Conservation (phyloP, 2,329 filamentous ascomycete species). For the Botrytis fabae region DNA sequence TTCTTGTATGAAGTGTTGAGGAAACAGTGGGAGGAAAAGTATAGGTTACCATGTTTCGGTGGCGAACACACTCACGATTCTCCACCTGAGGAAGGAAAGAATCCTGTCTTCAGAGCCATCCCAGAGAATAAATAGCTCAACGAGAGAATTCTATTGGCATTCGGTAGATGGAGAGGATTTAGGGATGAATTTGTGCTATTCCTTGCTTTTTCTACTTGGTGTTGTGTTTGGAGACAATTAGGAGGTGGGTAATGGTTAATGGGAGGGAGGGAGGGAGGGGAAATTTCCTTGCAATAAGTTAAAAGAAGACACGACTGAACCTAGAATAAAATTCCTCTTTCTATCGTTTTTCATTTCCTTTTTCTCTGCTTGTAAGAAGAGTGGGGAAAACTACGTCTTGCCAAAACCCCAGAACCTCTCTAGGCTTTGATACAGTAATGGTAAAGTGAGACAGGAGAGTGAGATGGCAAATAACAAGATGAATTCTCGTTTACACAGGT, state of each 20-base stretch:
- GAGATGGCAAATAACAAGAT: not conserved
- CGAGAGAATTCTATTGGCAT: not conserved
- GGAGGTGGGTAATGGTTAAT: not conserved
- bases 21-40: slow-evolving; percentile 70
- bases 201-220: slow-evolving; percentile 9
- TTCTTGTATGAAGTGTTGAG: slow-evolving; percentile 88
- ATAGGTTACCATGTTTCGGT: slow-evolving; percentile 41
- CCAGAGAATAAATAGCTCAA: slow-evolving; percentile 4
- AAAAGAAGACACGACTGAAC: not conserved
- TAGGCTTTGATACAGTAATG: too few species aligned
- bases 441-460: not conserved
- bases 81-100: slow-evolving; percentile 22
- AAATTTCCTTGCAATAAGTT: not conserved
- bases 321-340: slow-evolving; percentile 1
- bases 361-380: not conserved
- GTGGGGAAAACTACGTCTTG: not conserved
- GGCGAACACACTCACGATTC: slow-evolving; percentile 34
- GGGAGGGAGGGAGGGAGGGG: not conserved
- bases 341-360: not conserved
- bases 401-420: not conserved
- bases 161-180: slow-evolving; percentile 4
- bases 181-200: slow-evolving; percentile 7
- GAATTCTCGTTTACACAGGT: not conserved
- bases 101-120: slow-evolving; percentile 13
- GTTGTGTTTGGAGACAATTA: slow-evolving; percentile 3